Evolutionary conservation across 495 filamentous ascomycete species (phyloP), one percentile per base, ranked within the genome.

Genomic region (Xylaria sp.): DNA sequence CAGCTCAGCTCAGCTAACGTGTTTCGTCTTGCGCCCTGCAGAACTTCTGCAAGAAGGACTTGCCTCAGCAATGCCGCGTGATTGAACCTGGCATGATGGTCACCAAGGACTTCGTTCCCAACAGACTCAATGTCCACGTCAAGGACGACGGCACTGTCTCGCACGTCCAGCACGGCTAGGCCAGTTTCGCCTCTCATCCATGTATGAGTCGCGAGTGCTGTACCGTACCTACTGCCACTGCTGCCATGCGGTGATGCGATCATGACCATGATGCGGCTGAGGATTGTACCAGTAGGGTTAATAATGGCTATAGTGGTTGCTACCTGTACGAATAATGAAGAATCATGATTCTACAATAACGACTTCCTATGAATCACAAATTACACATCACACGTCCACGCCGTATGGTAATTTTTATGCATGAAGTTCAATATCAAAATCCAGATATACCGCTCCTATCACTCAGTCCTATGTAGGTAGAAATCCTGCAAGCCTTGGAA

Each of bases 31-130:
- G 17, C 24, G 50, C 9, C 55, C 31, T 12, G 6, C 61, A 94
- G 93, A 89, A 85, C 8, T 96, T 95, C 75, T 90, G 92, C 68
- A 93, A 90, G 79, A 84, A 83, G 46, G 92, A 95, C 44, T 85
- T 96, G 17, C 93, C 93, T 0, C 73, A 91, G 70, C 74, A 86
- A 64, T 87, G 89, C 71, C 90, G 93, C 43, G 84, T 96, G 58
- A 81, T 94, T 70, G 81, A 88, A 78, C 91, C 90, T 0, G 90
- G 87, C 81, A 91, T 61, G 74, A 78, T 79, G 71, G 74, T 79
- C 21, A 79, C 73, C 69, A 82, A 90, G 85, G 89, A 82, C 70
- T 84, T 76, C 62, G 46, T 8, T 48, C 58, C 58, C 43, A 75
- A 80, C 53, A 89, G 92, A 75, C 79, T 95, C 70, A 95, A 94